Conservation (phyloP, 2,329 filamentous ascomycete genomes). For the Dothideomycetes sp. region DNA sequence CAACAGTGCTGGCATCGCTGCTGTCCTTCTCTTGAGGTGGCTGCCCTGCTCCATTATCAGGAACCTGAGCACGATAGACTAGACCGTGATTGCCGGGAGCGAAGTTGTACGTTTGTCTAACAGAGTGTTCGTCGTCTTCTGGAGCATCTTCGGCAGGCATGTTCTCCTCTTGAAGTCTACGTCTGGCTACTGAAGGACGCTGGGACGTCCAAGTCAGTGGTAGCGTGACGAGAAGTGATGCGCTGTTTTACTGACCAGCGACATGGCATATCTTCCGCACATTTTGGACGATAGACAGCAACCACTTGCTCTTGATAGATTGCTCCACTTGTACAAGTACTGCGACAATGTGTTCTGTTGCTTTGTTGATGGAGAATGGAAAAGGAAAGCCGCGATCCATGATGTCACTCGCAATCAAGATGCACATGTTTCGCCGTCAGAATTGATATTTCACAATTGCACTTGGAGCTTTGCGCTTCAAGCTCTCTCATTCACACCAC, state of each 20-base stretch:
- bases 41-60: slow-evolving; percentile 45
- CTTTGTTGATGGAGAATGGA: no score
- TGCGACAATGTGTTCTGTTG: no score
- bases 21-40: slow-evolving; percentile 14
- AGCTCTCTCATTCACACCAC: slow-evolving; percentile 12
- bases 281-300: no score
- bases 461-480: neutral
- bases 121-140: slow-evolving; percentile 63
- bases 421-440: no score
- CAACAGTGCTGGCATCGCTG: slow-evolving; percentile 13
- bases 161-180: slow-evolving; percentile 61
- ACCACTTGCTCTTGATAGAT: no score
- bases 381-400: no score
- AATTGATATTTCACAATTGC: no score
- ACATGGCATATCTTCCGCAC: slow-evolving; percentile 59
- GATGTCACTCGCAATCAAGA: no score
- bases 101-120: slow-evolving; percentile 81
- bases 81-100: slow-evolving; percentile 78
- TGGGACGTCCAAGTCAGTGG: slow-evolving; percentile 32
- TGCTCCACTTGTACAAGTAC: no score
- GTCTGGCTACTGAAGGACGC: slow-evolving; percentile 68
- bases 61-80: slow-evolving; percentile 70
- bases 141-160: slow-evolving; percentile 61
- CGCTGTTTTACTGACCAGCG: slow-evolving; percentile 16
- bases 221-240: slow-evolving; percentile 1